Conservation (phyloP, 805 yeast genomes). For the Starmerella potacharoeniae region DNA sequence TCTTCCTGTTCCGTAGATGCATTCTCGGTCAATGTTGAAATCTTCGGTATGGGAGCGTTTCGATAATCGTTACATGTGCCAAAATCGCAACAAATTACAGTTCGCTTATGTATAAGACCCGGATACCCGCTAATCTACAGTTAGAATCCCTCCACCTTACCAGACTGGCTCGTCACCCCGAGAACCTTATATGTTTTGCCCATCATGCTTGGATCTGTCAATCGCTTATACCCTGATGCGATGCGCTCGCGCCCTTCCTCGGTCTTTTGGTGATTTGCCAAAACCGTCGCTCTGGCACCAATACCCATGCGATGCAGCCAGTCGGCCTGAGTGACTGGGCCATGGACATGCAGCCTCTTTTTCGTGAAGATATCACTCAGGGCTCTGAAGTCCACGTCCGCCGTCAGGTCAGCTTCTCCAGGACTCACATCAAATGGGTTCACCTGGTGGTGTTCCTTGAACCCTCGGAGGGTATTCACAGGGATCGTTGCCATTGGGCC, state of each 20-base stretch:
- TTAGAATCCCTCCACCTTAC: constrained; percentile 14
- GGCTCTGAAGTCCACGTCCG: constrained; percentile 71
- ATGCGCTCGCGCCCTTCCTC: constrained; percentile 43
- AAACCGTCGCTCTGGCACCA: constrained; percentile 45
- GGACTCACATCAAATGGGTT: constrained; percentile 60
- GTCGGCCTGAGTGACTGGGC: constrained; percentile 66
- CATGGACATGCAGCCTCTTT: constrained; percentile 31
- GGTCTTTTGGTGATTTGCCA: constrained; percentile 35
- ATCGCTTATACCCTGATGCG: constrained; percentile 45
- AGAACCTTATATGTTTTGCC: constrained; percentile 66
- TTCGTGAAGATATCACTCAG: constrained; percentile 33
- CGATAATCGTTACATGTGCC: no score
- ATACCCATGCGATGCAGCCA: constrained; percentile 70
- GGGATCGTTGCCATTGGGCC: constrained; percentile 57
- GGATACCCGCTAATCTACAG: not conserved
- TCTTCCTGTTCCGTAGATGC: no score
- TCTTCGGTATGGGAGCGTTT: no score
- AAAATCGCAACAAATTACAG: no score
- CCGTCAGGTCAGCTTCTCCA: constrained; percentile 70
- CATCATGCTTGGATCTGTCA: constrained; percentile 59
- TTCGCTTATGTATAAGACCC: not conserved
- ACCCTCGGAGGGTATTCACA: constrained; percentile 61
- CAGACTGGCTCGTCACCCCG: constrained; percentile 32
- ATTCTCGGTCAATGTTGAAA: no score
- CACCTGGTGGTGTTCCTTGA: constrained; percentile 58